Conservation (phyloP, 1,139 yeast genomes). For the Kodamaea arcana region DNA sequence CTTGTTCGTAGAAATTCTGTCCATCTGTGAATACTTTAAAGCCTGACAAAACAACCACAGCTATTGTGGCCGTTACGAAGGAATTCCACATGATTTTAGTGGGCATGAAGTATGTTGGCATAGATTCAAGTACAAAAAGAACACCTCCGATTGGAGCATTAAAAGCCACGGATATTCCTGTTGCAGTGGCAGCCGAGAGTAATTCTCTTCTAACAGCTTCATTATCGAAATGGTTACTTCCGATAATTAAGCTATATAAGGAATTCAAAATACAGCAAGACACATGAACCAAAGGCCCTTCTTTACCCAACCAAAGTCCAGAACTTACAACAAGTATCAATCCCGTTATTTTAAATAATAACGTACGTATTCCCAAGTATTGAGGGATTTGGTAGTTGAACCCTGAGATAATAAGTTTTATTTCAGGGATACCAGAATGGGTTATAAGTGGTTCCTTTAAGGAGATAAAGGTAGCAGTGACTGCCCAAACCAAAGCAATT, state of each 20-base stretch:
- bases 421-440: constrained; percentile 70
- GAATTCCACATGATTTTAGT: constrained; percentile 76
- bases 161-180: constrained; percentile 92
- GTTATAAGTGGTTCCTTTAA: constrained; percentile 42
- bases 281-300: constrained; percentile 89
- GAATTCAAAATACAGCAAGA: constrained; percentile 58
- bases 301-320: constrained; percentile 89
- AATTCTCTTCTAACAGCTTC: constrained; percentile 61
- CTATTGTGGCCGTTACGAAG: constrained; percentile 71
- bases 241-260: constrained; percentile 27
- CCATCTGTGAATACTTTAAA: constrained; percentile 57
- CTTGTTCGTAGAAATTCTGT: constrained; percentile 48
- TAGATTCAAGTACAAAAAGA: constrained; percentile 72
- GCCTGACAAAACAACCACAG: constrained; percentile 60
- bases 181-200: constrained; percentile 82
- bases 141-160: constrained; percentile 96
- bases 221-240: constrained; percentile 36
- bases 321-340: constrained; percentile 67
- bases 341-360: constrained; percentile 50
- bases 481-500: constrained; percentile 24
- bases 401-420: constrained; percentile 62
- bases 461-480: constrained; percentile 31
- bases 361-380: constrained; percentile 46
- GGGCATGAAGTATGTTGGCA: constrained; percentile 60
- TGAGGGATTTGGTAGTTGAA: constrained; percentile 37